Evolutionary conservation across 768 basidiomycete genomes (phyloP).

Genomic region (Phaffia tasmanica): DNA sequence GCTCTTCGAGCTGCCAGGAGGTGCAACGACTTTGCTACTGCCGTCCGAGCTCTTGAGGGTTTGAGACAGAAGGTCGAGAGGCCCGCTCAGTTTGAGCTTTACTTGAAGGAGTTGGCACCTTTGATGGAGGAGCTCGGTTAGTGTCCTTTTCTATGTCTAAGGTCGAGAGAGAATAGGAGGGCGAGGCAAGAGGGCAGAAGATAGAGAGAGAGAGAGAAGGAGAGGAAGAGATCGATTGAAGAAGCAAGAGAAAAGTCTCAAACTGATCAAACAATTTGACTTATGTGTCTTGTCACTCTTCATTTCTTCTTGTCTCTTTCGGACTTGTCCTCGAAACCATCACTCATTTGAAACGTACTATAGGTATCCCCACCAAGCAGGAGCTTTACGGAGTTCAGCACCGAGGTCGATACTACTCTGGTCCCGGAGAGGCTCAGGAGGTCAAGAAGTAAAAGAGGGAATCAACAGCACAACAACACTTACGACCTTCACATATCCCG

Average conservation of each 20-base stretch:
- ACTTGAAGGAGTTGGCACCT: conserved; percentile 78
- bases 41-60: conserved; percentile 91
- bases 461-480: neutral
- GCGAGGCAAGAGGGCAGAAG: neutral
- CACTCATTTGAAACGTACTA: neutral
- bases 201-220: too few relatives aligned
- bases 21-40: conserved; percentile 94
- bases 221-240: neutral
- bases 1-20: conserved; percentile 76
- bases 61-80: conserved; percentile 97
- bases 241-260: neutral
- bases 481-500: too few relatives aligned
- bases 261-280: too few relatives aligned
- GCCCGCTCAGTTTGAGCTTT: conserved; percentile 83
- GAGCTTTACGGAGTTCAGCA: conserved; percentile 45
- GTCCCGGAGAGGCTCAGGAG: neutral
- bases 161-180: neutral
- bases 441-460: neutral
- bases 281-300: neutral
- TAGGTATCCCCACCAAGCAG: conserved; percentile 54
- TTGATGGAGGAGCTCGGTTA: conserved; percentile 84
- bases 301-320: neutral
- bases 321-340: neutral
- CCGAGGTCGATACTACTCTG: conserved; percentile 3
- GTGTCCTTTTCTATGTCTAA: conserved; percentile 31